Percentiles rank a stretch among this genome's conserved stretches.
phyloP scores from a whole-genome alignment of 1,284 basidiomycete species.

The Rhodotorula sp. region DNA sequence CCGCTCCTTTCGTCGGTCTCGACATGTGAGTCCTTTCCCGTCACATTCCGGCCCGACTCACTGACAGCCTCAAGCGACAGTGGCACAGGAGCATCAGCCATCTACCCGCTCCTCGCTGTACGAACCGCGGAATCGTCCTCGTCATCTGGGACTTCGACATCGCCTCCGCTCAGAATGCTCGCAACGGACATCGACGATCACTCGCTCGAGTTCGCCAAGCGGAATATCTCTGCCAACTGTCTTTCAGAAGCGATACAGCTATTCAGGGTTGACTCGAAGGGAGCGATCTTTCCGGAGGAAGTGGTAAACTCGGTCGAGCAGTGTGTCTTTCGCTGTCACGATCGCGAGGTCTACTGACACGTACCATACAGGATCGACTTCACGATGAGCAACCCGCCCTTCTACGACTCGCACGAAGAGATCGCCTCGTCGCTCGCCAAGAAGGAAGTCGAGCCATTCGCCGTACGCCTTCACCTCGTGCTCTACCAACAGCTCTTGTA shows the following conservation, averaged over 20 bases:
- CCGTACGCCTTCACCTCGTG: conserved; percentile 55
- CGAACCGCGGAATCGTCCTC: conserved; percentile 48
- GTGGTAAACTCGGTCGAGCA: conserved; percentile 47
- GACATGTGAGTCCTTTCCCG: conserved; percentile 52
- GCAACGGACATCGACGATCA: conserved; percentile 62
- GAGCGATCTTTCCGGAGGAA: conserved; percentile 56
- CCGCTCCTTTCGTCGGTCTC: conserved; percentile 47
- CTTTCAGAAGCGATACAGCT: conserved; percentile 59
- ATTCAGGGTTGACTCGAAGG: conserved; percentile 47
- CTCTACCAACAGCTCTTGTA: neutral
- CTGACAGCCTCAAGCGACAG: conserved; percentile 59
- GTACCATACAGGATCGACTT: conserved; percentile 58
- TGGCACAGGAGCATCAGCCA: conserved; percentile 84
- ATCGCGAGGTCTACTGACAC: neutral
- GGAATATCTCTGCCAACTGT: conserved; percentile 60
- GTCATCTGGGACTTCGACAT: neutral
- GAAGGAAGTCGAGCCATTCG: conserved; percentile 65
- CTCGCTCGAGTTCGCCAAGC: conserved; percentile 59
- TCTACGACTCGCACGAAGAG: conserved; percentile 73
- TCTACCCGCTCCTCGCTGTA: conserved; percentile 79
- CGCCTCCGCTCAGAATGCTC: conserved; percentile 44
- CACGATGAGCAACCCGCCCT: conserved; percentile 94
- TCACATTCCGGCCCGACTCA: conserved; percentile 40
- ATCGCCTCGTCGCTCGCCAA: conserved; percentile 59
- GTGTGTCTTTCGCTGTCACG: neutral